phyloP scores from a whole-genome alignment of 2,329 filamentous ascomycete species.

The Trichoderma breve region DNA sequence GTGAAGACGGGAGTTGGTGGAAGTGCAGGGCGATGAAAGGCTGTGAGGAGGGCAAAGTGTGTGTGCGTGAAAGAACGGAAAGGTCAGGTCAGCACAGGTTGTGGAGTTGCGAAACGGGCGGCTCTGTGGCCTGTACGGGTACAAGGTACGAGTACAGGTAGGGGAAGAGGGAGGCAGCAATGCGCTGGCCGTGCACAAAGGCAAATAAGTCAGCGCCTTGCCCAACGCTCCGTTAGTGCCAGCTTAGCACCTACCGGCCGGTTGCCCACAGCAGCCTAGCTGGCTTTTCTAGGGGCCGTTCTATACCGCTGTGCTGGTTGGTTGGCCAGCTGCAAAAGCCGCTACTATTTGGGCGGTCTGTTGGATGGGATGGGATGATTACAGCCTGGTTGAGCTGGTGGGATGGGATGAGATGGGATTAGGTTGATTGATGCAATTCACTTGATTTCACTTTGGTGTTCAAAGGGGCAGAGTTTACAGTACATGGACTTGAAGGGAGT shows the following conservation, averaged over 20 bases:
- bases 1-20: not conserved
- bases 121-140: not conserved
- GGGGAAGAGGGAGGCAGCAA: constrained; percentile 10
- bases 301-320: constrained; percentile 11
- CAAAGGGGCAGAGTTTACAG: not conserved
- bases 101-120: constrained; percentile 17
- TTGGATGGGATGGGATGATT: not conserved
- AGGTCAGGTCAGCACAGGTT: not conserved
- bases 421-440: not conserved
- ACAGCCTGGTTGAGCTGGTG: no score
- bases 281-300: constrained; percentile 10
- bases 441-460: not conserved
- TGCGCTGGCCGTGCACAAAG: constrained; percentile 8
- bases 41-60: constrained; percentile 12
- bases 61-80: constrained; percentile 18
- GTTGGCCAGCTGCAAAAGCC: not conserved
- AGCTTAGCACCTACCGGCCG: not conserved
- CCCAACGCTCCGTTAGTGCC: constrained; percentile 11
- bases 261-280: constrained; percentile 14
- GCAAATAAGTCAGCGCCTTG: not conserved
- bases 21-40: constrained; percentile 9
- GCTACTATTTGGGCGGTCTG: not conserved
- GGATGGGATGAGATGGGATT: not conserved
- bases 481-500: not conserved
- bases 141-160: not conserved